phyloP scores from a whole-genome alignment of 306 rosid genomes.

The Rosa multiflora region DNA sequence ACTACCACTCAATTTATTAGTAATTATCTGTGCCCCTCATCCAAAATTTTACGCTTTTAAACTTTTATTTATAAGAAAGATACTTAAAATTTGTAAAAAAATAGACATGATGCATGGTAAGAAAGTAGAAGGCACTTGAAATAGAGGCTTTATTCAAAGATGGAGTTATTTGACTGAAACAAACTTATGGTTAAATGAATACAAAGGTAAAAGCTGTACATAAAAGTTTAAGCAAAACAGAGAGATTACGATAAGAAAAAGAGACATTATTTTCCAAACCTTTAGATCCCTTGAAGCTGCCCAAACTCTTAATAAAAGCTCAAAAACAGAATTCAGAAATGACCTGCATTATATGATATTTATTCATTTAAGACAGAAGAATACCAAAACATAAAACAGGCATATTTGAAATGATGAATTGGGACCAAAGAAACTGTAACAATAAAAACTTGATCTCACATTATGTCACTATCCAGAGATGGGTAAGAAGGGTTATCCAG shows the following conservation, averaged over 20 bases:
- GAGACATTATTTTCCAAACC: conserved; percentile 45
- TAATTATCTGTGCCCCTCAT: neutral
- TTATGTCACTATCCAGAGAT: conserved; percentile 71
- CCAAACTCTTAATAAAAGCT: conserved; percentile 92
- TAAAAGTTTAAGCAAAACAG: neutral
- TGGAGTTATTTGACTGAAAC: neutral
- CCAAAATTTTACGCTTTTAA: neutral
- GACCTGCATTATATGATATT: conserved; percentile 69
- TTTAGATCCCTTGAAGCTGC: conserved; percentile 86
- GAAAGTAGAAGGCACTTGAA: conserved; percentile 4
- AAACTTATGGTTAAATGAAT: neutral
- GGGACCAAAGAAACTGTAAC: conserved; percentile 7
- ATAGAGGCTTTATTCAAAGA: neutral
- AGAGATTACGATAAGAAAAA: conserved; percentile 8
- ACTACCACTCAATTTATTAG: neutral
- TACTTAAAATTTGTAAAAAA: neutral
- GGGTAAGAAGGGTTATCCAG: conserved; percentile 70
- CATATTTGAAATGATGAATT: conserved; percentile 20
- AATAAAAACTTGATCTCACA: conserved; percentile 58
- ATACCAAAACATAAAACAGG: conserved; percentile 8
- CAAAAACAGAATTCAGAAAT: conserved; percentile 91
- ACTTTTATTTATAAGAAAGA: neutral
- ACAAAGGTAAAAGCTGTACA: neutral
- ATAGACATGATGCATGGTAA: neutral
- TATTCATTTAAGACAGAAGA: conserved; percentile 38